Conservation (phyloP, 345 rosid species). For the Rhodamnia argentea region DNA sequence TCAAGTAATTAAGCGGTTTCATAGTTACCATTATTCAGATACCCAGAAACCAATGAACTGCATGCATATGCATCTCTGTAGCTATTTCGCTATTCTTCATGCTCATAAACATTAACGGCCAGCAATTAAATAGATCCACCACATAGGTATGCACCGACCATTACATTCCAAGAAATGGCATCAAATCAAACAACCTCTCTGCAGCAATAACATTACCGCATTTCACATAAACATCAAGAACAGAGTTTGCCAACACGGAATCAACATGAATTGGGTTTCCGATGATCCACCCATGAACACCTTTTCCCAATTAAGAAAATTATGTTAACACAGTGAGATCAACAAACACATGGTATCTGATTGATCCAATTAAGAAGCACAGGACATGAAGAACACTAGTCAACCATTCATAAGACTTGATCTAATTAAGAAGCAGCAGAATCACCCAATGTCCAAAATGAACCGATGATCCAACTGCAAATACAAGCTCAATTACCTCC, state of each 20-base stretch:
- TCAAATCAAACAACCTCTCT: too few species aligned
- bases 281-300: constrained; percentile 43
- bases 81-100: not conserved
- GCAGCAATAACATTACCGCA: constrained; percentile 1
- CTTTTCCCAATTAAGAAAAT: constrained; percentile 15
- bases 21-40: constrained; percentile 16
- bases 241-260: constrained; percentile 27
- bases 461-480: too few species aligned
- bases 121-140: constrained; percentile 4
- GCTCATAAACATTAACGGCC: constrained; percentile 1
- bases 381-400: too few species aligned
- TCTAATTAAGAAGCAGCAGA: too few species aligned
- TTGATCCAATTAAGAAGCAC: not conserved
- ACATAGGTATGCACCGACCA: too few species aligned
- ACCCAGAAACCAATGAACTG: constrained; percentile 50
- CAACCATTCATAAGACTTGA: too few species aligned
- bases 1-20: too few species aligned
- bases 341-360: too few species aligned
- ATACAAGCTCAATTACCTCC: too few species aligned
- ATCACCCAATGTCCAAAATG: too few species aligned
- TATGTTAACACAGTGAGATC: too few species aligned
- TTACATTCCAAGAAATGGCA: too few species aligned
- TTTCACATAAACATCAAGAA: constrained; percentile 39
- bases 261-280: constrained; percentile 23
- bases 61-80: constrained; percentile 7